These are phyloP conservation scores for Colletotrichum eleusines DNA, from an alignment of 2,329 filamentous ascomycete species.

Conservation along the genomic window DNA sequence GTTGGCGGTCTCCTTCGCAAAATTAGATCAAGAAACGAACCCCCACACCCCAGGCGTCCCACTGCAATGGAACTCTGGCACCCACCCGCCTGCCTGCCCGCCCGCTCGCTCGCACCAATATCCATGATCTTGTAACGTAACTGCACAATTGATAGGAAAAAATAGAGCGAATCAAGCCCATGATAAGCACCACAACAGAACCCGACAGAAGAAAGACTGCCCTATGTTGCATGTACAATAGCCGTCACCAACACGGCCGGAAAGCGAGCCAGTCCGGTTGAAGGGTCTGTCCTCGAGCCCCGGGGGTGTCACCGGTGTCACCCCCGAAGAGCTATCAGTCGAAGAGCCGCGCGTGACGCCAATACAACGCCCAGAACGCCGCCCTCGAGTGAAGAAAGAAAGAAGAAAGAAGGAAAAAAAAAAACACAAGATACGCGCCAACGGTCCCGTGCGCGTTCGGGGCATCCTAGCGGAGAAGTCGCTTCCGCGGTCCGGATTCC, in stretches of 20 bases:
- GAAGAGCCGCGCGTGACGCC: conserved; percentile 39
- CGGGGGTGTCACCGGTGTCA: background rate
- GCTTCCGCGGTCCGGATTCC: background rate
- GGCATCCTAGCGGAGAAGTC: background rate
- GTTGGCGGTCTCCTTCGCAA: background rate
- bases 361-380: conserved; percentile 42
- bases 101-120: background rate
- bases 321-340: conserved; percentile 38
- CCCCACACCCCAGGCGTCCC: background rate
- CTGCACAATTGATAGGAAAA: background rate
- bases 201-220: background rate
- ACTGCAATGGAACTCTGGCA: background rate
- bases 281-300: background rate
- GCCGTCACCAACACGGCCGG: background rate
- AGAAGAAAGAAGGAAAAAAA: background rate
- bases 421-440: conserved; percentile 6
- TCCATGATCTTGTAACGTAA: background rate
- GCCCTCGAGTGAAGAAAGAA: conserved; percentile 33
- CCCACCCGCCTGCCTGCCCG: background rate
- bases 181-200: background rate
- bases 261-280: background rate
- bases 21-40: background rate
- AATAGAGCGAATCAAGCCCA: background rate
- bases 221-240: background rate
- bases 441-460: background rate